A percentile compares a stretch with the other conserved stretches of the same genome.
Conservation (phyloP, 129 eudicot genomes). For the Centella asiatica region DNA sequence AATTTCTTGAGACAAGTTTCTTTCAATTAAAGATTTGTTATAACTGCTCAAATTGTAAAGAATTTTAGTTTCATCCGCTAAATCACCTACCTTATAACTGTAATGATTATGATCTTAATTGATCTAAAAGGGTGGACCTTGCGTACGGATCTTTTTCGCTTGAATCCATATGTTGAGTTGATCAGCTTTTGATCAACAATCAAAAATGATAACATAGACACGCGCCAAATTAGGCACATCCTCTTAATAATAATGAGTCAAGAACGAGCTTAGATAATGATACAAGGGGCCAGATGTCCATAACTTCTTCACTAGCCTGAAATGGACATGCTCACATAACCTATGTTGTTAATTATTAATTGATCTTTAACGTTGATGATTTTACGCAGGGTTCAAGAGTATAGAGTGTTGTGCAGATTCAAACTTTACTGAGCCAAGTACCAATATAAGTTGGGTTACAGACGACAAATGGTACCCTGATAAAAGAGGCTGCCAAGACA, state of each 20-base stretch:
- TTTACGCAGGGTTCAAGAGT: slow-evolving; percentile 43
- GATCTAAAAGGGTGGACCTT: slow-evolving; percentile 10
- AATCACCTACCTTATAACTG: not conserved
- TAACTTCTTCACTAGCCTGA: not conserved
- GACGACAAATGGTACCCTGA: slow-evolving; percentile 48
- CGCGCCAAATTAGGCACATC: not conserved
- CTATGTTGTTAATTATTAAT: not conserved
- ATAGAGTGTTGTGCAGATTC: slow-evolving; percentile 44
- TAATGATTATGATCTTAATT: not conserved
- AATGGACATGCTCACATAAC: too few relatives aligned
- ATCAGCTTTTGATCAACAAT: slow-evolving; percentile 19
- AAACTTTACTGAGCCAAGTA: slow-evolving; percentile 33
- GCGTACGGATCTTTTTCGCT: slow-evolving; percentile 8
- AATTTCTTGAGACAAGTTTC: not conserved
- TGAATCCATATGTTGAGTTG: not conserved
- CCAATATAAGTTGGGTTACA: slow-evolving; percentile 40
- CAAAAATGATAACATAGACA: not conserved
- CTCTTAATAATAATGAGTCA: not conserved
- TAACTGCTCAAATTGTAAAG: not conserved
- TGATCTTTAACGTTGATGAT: not conserved
- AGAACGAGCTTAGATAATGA: not conserved
- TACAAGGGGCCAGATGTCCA: not conserved
- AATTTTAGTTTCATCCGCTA: not conserved
- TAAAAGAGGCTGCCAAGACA: slow-evolving; percentile 34
- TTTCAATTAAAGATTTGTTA: not conserved